Base-by-base conservation (phyloP, 208 protist genomes). In the Leishmania major region DNA sequence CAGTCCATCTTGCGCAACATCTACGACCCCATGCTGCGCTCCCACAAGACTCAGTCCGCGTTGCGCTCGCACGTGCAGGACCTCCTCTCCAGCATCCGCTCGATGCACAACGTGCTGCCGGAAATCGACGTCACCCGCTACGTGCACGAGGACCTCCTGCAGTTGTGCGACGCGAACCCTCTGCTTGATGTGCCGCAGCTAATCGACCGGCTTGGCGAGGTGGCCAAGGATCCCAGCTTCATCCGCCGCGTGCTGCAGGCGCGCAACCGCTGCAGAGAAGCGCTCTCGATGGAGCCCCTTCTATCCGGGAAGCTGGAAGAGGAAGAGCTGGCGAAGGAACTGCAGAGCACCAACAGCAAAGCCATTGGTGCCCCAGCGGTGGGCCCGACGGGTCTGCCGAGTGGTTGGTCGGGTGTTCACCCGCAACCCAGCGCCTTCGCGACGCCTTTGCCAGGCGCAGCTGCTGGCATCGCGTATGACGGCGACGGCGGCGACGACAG, bases 61-160 rank as follows among this genome's bases (percentile, higher is more conserved):
- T 86, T 96, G 62, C 88, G 90, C 22, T 83, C 85, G 17, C 87
- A 92, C 73, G 86, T 96, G 75, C 93, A 95, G 71, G 95, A 98
- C 53, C 75, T 98, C 8, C 79, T 95, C 40, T 92, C 87, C 49
- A 89, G 89, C 37, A 92, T 98, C 49, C 88, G 88, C n/a, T 89
- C 87, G 3, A 82, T 89, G 69, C 85, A 87, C 74, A 84, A 90
- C 53, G 79, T 90, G 8, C 80, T 95, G 43, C 88, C 93, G 0
- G 89, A 93, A 45, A 88, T 97, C 31, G 85, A 94, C 79, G 47
- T 97, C 31, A 92, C 78, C 51, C 88, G 89, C 82, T 96, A 91
- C 87, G 88, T 97, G 22, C 87, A 90, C 67, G 75, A 91, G 13
- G 93, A 96, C 51, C 76, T 97, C 28, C 70, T 96, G 64, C 85